These are phyloP conservation scores for Pterocarpus macrocarpus DNA, from an alignment of 306 rosid species.

Conservation along the genomic window DNA sequence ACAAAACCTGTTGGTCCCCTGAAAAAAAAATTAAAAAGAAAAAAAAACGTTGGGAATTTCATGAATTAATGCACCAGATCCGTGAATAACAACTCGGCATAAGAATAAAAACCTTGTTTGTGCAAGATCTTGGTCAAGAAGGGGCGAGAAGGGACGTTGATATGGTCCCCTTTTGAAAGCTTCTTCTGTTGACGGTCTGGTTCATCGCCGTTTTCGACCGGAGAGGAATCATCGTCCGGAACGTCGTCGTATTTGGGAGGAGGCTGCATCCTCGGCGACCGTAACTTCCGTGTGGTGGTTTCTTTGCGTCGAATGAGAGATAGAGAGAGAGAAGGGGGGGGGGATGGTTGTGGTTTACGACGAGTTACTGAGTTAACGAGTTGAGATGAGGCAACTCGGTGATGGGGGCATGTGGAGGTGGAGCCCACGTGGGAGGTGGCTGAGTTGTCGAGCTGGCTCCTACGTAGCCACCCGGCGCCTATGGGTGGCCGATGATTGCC, in stretches of 20 bases:
- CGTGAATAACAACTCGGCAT: neutral
- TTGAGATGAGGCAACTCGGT: neutral
- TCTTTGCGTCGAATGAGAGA: too few relatives aligned
- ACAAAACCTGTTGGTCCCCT: constrained; percentile 88
- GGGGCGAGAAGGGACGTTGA: constrained; percentile 68
- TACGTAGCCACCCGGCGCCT: too few relatives aligned
- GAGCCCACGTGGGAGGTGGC: neutral
- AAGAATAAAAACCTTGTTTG: constrained; percentile 57
- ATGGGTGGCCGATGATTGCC: too few relatives aligned
- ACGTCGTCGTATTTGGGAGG: constrained; percentile 46
- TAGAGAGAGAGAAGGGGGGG: too few relatives aligned
- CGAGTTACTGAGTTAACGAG: neutral
- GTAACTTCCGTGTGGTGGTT: constrained; percentile 48
- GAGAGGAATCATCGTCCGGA: constrained; percentile 39
- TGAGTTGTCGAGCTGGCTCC: neutral
- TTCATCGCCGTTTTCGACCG: constrained; percentile 21
- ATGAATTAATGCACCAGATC: constrained; percentile 5
- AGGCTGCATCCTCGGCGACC: constrained; percentile 46
- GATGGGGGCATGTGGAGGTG: neutral
- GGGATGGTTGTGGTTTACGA: neutral
- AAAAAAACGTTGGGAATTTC: constrained; percentile 20
- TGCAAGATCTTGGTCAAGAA: constrained; percentile 67
- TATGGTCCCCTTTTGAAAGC: constrained; percentile 64
- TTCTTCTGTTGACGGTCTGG: constrained; percentile 54
- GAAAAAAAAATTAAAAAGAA: constrained; percentile 25